A percentile compares a stretch with the other conserved stretches of the same genome.
Evolutionary conservation across 176 grass and related monocot genomes (phyloP).

Genomic region (Avena insularis): DNA sequence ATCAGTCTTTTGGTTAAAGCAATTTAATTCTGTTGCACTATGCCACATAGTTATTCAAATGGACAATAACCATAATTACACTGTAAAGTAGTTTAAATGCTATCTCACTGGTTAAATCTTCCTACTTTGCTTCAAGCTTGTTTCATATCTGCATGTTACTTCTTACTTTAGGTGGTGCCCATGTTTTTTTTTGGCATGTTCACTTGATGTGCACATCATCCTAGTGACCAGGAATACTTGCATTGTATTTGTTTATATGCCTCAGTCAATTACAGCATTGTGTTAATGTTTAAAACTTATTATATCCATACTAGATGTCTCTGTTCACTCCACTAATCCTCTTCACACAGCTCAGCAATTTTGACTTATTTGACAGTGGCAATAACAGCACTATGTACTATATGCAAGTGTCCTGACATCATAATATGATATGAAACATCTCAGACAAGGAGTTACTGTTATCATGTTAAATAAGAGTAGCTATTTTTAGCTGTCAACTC

Average conservation of each 20-base stretch:
- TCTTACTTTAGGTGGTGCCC: background rate
- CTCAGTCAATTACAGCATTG: background rate
- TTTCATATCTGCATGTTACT: background rate
- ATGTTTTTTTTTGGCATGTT: background rate
- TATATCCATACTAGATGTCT: background rate
- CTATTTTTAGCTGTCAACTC: background rate
- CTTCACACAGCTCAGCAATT: slow-evolving; percentile 3
- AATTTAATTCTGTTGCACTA: slow-evolving; percentile 3
- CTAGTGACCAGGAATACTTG: background rate
- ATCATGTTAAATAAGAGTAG: background rate
- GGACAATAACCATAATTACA: background rate
- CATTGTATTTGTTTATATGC: background rate
- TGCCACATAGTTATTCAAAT: background rate
- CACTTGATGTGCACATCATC: slow-evolving; percentile 9
- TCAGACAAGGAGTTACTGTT: background rate
- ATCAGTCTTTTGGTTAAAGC: background rate
- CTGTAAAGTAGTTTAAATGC: background rate
- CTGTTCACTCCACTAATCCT: background rate
- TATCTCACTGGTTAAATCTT: background rate
- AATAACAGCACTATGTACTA: background rate
- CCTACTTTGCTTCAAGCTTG: background rate
- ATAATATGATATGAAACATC: background rate
- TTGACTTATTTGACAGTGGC: slow-evolving; percentile 15
- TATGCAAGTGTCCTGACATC: background rate
- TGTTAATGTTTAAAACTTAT: background rate